Evolutionary conservation across 2,329 filamentous ascomycete species (phyloP), one percentile per base, ranked within the genome.

Genomic region (Pseudophaeomoniella oleicola): DNA sequence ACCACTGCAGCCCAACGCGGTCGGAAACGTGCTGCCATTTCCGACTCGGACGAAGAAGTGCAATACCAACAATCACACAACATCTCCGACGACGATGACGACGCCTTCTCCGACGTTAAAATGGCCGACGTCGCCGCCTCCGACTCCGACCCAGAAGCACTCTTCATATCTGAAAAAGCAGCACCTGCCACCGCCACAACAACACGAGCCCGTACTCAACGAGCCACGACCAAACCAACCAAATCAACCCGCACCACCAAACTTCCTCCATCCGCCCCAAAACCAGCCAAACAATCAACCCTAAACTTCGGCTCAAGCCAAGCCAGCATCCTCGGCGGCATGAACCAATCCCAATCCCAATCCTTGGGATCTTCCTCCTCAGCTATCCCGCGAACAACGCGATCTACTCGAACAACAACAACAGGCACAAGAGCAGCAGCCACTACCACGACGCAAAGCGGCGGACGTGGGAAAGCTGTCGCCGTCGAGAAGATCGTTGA

Each of bases 271-370:
- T 37, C 43, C 27, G 46, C 39, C 38, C 43, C 45, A 4, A 32
- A 37, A 13, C 40, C 30, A 10, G 19, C 40, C 4, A 46, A 44
- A 4, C 62, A 66, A 42, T 52, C 56, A 3, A 64, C 54, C 2
- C 43, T 66, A 17, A 58, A 55, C 39, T 66, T 66, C 37, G 50
- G 51, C 2, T 51, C 50, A 5, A 59, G 58, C 5, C 60, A 63
- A 35, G 42, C 42, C 32, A 50, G 45, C 29, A 43, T 48, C 9
- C 40, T 48, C 5, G 46, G 46, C 13, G 45, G 27, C 27, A 41
- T 39, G 29, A 42, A 39, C 13, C 41, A 45, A 35, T 44, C 41
- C 29, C 43, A 46, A 27, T n/a, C n/a, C n/a, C n/a, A n/a, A n/a
- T n/a, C n/a, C n/a, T n/a, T n/a, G n/a, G n/a, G n/a, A n/a, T n/a